Percentiles rank a stretch among this genome's conserved stretches.
Conservation (phyloP, 2,329 filamentous ascomycete species). For the Knoxdaviesia proteae region DNA sequence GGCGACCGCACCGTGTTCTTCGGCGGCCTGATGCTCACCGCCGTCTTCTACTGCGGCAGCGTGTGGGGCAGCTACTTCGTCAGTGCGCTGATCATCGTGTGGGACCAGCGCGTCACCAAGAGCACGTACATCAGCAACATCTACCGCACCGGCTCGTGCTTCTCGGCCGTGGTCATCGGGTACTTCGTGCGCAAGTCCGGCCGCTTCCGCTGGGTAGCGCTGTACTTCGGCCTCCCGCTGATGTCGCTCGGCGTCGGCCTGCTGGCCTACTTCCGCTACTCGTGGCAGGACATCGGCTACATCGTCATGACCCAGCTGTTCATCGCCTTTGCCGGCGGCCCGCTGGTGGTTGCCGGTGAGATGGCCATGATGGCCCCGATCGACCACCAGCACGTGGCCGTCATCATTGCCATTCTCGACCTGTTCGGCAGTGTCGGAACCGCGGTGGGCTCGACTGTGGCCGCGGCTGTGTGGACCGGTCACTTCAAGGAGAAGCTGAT, state of each 20-base stretch:
- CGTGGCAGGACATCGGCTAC: slow-evolving; percentile 26
- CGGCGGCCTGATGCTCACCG: slow-evolving; percentile 15
- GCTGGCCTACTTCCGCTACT: slow-evolving; percentile 38
- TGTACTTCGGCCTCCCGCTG: slow-evolving; percentile 29
- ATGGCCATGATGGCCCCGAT: slow-evolving; percentile 39
- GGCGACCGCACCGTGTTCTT: slow-evolving; percentile 17
- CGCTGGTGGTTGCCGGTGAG: slow-evolving; percentile 37
- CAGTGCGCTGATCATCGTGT: slow-evolving; percentile 19
- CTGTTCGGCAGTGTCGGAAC: slow-evolving; percentile 39
- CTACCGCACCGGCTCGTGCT: slow-evolving; percentile 16
- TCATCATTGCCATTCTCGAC: slow-evolving; percentile 37
- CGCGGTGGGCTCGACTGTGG: slow-evolving; percentile 36
- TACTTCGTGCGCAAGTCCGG: slow-evolving; percentile 11
- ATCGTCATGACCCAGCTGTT: slow-evolving; percentile 42
- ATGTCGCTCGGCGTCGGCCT: slow-evolving; percentile 33
- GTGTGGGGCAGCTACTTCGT: slow-evolving; percentile 19
- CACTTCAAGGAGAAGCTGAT: slow-evolving; percentile 30
- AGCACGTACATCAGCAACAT: slow-evolving; percentile 18
- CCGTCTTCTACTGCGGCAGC: slow-evolving; percentile 15
- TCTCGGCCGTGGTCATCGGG: slow-evolving; percentile 12
- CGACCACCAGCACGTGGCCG: slow-evolving; percentile 39
- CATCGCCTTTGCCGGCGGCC: slow-evolving; percentile 36
- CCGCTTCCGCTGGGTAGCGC: slow-evolving; percentile 13
- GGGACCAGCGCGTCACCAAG: slow-evolving; percentile 13
- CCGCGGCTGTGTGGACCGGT: slow-evolving; percentile 43